Evolutionary conservation across 768 basidiomycete species (phyloP), one percentile per base, ranked within the genome.

Genomic region (Pisolithus marmoratus): DNA sequence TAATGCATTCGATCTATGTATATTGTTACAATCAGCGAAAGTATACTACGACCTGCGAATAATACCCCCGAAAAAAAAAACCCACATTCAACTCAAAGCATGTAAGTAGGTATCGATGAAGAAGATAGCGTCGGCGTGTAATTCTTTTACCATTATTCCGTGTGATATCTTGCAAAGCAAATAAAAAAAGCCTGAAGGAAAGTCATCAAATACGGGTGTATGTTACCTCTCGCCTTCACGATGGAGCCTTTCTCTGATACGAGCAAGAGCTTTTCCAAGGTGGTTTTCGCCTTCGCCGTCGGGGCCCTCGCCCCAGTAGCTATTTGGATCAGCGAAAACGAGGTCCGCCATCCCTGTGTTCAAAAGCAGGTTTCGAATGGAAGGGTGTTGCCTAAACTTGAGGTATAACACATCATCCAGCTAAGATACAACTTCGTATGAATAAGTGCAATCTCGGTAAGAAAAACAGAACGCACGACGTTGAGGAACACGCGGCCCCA

Each of bases 361-460:
- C 22, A 87, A 61, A 15, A 91, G 75, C 60, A 79, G 60, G 20
- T 54, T 53, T 34, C 81, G 78, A 49, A 91, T 64, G 27, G 77
- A 70, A 0, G 77, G 70, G 60, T 92, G 85, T 69, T 91, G 89
- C 45, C 70, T 75, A 59, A 91, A 84, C 62, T 92, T 92, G 54
- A 74, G 59, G 54, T 75, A 75, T 46, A 90, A 58, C 34, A 84
- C 85, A 8, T 84, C 79, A 40, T 85, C 80, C 81, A 88, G 80
- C 87, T 87, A 52, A 34, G 8, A 19, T 19, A 8, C 3, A 34
- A 14, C 23, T 5, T 14, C 49, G 8, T 46, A n/a, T 26, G 14
- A 43, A 8, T 38, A 17, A 22, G 9, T 17, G 6, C 49, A 20
- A 19, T 9, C 23, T 17, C 1, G 24, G 38, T 43, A 17, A 48